Conservation (phyloP, 2,329 filamentous ascomycete species). For the Cladosporium phlei region DNA sequence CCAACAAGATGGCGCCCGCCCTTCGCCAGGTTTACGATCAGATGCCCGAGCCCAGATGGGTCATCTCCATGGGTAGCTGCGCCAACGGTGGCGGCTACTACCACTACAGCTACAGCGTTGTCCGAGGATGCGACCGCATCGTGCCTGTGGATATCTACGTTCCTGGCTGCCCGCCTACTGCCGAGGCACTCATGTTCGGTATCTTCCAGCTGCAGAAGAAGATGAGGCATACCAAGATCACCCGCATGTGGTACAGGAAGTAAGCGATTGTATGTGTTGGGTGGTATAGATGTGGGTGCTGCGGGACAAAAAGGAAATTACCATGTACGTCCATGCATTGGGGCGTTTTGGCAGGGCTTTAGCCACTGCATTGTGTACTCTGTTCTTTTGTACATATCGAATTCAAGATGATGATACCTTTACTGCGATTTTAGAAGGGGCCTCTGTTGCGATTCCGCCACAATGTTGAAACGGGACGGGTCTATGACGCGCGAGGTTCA, state of each 20-base stretch:
- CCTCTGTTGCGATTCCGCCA: no score
- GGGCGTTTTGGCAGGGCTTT: conserved; percentile 14
- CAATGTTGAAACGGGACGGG: no score
- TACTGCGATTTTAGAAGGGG: neutral
- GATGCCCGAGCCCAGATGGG: conserved; percentile 90
- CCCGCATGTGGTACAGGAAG: conserved; percentile 54
- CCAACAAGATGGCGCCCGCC: conserved; percentile 94
- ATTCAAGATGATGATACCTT: conserved; percentile 11
- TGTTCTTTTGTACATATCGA: conserved; percentile 13
- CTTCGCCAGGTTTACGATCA: conserved; percentile 90
- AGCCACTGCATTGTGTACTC: conserved; percentile 12
- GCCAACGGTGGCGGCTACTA: conserved; percentile 84
- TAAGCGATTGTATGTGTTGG: conserved; percentile 19
- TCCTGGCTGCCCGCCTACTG: conserved; percentile 60
- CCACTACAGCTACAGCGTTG: conserved; percentile 75
- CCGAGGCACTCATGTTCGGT: conserved; percentile 52
- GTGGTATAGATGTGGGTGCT: conserved; percentile 1
- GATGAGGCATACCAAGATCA: conserved; percentile 57
- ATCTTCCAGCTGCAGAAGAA: conserved; percentile 75
- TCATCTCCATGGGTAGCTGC: conserved; percentile 78
- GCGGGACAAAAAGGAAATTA: conserved; percentile 1
- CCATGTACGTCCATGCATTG: conserved; percentile 14
- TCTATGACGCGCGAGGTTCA: conserved; percentile 5
- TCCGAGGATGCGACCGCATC: conserved; percentile 69
- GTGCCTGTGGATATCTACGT: conserved; percentile 78